Evolutionary conservation across 1,284 basidiomycete genomes (phyloP).

Genomic region (Inonotus hispidus): DNA sequence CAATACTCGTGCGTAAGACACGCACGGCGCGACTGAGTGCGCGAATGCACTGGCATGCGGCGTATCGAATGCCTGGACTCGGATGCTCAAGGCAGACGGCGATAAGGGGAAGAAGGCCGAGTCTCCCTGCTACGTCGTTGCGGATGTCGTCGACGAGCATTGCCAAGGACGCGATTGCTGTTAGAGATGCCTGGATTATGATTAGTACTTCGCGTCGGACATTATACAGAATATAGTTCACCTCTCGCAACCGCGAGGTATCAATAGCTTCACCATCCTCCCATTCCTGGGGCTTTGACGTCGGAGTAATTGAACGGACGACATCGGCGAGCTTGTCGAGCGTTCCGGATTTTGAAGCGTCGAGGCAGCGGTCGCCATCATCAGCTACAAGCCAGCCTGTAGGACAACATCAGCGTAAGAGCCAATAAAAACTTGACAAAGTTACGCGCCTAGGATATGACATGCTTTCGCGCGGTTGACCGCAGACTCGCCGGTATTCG

Average conservation of each 20-base stretch:
- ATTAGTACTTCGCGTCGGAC: background rate
- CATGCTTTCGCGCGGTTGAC: slow-evolving; percentile 55
- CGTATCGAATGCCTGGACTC: slow-evolving; percentile 67
- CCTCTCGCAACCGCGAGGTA: slow-evolving; percentile 57
- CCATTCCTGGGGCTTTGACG: slow-evolving; percentile 35
- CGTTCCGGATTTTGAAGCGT: slow-evolving; percentile 60
- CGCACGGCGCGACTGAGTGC: slow-evolving; percentile 73
- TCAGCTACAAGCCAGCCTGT: slow-evolving; percentile 70
- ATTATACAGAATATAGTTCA: slow-evolving; percentile 28
- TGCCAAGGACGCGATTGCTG: slow-evolving; percentile 63
- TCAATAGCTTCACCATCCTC: slow-evolving; percentile 62
- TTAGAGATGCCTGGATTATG: slow-evolving; percentile 55
- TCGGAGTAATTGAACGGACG: slow-evolving; percentile 48
- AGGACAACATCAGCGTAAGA: background rate
- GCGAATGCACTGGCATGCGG: slow-evolving; percentile 81
- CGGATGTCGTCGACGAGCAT: slow-evolving; percentile 70
- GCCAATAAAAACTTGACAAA: background rate
- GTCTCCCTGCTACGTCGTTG: slow-evolving; percentile 53
- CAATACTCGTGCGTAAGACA: slow-evolving; percentile 75
- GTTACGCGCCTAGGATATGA: slow-evolving; percentile 55
- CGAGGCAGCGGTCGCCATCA: slow-evolving; percentile 57
- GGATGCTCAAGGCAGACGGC: slow-evolving; percentile 52
- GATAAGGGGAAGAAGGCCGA: slow-evolving; percentile 48
- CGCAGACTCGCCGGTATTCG: slow-evolving; percentile 36
- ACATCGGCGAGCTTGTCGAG: slow-evolving; percentile 44